phyloP scores from a whole-genome alignment of 129 eudicot genomes.

The Saussurea involucrata region DNA sequence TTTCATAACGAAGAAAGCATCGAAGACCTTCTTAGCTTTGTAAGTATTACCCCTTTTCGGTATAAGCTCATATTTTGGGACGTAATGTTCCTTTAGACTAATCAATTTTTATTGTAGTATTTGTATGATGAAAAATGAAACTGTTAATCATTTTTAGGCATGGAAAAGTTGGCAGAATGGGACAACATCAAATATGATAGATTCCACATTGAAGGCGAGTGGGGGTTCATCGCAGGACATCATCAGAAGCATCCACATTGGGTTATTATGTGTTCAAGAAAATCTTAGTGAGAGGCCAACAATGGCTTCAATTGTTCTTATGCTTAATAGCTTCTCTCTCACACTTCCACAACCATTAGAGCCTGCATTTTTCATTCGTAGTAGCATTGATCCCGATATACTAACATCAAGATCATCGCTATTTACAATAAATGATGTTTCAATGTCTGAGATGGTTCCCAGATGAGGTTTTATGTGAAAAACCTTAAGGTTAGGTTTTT shows the following conservation, averaged over 20 bases:
- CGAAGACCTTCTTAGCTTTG: conserved; percentile 17
- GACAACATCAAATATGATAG: too few relatives aligned
- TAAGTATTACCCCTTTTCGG: conserved; percentile 28
- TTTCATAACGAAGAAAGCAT: conserved; percentile 1
- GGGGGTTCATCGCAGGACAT: not conserved
- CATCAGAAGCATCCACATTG: conserved; percentile 29
- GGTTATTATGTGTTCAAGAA: conserved; percentile 40
- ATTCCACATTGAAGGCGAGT: not conserved
- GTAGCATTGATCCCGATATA: not conserved
- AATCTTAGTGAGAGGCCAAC: conserved; percentile 24
- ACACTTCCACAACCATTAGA: conserved; percentile 23
- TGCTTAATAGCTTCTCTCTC: too few relatives aligned
- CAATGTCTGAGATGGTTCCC: not conserved
- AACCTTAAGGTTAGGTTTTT: too few relatives aligned
- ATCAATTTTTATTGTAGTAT: too few relatives aligned
- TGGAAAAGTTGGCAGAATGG: too few relatives aligned
- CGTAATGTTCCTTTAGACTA: too few relatives aligned
- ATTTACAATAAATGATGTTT: not conserved
- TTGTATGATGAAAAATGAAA: too few relatives aligned
- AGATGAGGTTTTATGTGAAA: too few relatives aligned
- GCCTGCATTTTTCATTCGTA: conserved; percentile 24
- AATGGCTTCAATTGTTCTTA: conserved; percentile 31
- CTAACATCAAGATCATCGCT: not conserved
- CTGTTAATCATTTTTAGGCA: too few relatives aligned
- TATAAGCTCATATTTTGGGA: too few relatives aligned